A percentile compares a stretch with the other conserved stretches of the same genome.
Conservation (phyloP, 2,329 filamentous ascomycete genomes). For the Scedosporium apiospermum region DNA sequence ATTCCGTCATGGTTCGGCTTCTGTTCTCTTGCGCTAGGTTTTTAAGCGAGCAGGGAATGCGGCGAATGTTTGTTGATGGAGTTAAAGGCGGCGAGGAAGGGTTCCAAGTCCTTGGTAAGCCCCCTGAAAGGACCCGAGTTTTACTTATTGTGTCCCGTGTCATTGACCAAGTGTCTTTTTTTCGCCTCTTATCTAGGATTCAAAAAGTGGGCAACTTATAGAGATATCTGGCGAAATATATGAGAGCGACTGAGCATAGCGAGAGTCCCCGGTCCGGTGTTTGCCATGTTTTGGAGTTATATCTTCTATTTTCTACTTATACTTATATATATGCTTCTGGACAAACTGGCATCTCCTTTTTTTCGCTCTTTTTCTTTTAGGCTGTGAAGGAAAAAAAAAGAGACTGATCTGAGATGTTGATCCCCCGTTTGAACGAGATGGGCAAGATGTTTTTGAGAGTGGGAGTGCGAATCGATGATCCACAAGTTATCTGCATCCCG, state of each 20-base stretch:
- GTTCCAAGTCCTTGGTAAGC: conserved; percentile 42
- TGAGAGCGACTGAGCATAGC: conserved; percentile 9
- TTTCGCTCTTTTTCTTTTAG: no score
- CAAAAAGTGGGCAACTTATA: conserved; percentile 48
- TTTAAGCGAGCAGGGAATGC: conserved; percentile 40
- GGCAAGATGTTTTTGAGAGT: no score
- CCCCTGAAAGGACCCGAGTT: background rate
- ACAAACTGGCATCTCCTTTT: no score
- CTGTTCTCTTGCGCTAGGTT: conserved; percentile 41
- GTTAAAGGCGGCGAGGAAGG: conserved; percentile 39
- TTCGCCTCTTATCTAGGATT: conserved; percentile 32
- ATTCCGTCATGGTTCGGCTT: conserved; percentile 42
- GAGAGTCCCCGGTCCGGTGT: background rate
- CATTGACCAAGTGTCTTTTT: conserved; percentile 4
- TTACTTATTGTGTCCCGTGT: no score
- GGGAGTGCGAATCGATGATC: background rate
- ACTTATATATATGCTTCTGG: no score
- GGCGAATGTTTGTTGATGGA: conserved; percentile 44
- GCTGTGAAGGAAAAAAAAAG: no score
- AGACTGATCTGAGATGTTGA: no score
- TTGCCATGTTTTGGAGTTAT: background rate
- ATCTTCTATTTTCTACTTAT: background rate
- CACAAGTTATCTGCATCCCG: background rate
- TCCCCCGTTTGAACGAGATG: no score
- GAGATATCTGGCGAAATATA: conserved; percentile 41